Evolutionary conservation across 148 eudicot genomes (phyloP).

Genomic region (Rhododendron griersonianum): DNA sequence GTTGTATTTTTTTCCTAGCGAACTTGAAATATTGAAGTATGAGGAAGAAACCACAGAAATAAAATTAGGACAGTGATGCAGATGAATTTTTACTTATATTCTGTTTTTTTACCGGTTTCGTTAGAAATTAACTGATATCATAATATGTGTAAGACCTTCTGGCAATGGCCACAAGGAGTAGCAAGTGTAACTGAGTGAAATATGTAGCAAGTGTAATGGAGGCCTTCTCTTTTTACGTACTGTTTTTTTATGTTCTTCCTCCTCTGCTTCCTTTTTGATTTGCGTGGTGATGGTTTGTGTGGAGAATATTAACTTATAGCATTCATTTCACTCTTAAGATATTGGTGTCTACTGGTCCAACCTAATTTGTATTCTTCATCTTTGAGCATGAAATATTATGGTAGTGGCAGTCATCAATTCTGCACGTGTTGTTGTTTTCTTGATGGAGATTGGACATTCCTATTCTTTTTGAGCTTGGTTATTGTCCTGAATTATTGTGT

Average conservation of each 20-base stretch:
- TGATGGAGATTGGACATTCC: background rate
- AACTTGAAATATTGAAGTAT: background rate
- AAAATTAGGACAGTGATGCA: background rate
- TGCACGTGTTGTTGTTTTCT: background rate
- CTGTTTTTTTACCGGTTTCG: too few species aligned
- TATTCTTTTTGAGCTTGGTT: background rate
- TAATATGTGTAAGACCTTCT: background rate
- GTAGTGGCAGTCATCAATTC: background rate
- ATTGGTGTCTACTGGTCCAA: background rate
- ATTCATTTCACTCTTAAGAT: background rate
- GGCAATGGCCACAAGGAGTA: background rate
- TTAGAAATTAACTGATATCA: background rate
- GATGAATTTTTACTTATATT: background rate
- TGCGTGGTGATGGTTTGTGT: background rate
- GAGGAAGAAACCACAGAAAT: background rate
- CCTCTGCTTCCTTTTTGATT: background rate
- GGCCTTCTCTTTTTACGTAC: background rate
- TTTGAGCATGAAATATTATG: background rate
- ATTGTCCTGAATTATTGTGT: background rate
- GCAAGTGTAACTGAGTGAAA: background rate
- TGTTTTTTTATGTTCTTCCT: background rate
- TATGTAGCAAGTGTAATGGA: background rate
- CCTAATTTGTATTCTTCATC: background rate
- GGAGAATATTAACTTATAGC: background rate
- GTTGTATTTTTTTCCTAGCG: background rate